phyloP scores from a whole-genome alignment of 2,329 filamentous ascomycete genomes.

The Byssoonygena ceratinophila region DNA sequence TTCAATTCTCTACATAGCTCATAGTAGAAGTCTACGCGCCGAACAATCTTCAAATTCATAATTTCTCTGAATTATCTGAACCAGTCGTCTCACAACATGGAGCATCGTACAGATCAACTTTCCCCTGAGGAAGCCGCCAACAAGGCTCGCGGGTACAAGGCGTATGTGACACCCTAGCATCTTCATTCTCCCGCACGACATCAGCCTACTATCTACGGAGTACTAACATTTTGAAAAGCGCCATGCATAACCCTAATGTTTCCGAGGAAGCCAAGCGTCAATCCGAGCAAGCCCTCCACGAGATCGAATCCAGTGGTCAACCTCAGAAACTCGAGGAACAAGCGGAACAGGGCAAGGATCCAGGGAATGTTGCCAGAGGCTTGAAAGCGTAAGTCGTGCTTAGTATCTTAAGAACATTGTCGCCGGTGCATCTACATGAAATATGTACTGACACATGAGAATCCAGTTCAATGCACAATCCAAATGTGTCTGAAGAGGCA shows the following conservation, averaged over 20 bases:
- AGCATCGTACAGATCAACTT: background rate
- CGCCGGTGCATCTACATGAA: background rate
- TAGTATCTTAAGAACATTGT: background rate
- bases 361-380: conserved; percentile 15
- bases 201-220: too few species aligned
- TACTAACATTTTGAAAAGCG: too few species aligned
- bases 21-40: too few species aligned
- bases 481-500: conserved; percentile 15
- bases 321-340: background rate
- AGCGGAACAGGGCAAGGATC: conserved; percentile 12
- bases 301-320: background rate
- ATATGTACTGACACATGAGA: background rate
- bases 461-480: conserved; percentile 16
- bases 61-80: background rate
- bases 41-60: too few species aligned
- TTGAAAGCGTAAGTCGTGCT: conserved; percentile 17
- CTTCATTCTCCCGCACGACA: background rate
- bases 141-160: conserved; percentile 12
- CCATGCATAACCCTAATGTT: conserved; percentile 14
- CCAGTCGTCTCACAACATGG: background rate
- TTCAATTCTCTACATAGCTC: too few species aligned
- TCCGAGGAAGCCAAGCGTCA: conserved; percentile 16
- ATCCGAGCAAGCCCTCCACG: conserved; percentile 10
- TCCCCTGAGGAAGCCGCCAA: conserved; percentile 6
- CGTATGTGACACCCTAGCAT: background rate